These are phyloP conservation scores for Microbotryum violaceum DNA, from an alignment of 1,284 basidiomycete genomes.

Conservation along the genomic window DNA sequence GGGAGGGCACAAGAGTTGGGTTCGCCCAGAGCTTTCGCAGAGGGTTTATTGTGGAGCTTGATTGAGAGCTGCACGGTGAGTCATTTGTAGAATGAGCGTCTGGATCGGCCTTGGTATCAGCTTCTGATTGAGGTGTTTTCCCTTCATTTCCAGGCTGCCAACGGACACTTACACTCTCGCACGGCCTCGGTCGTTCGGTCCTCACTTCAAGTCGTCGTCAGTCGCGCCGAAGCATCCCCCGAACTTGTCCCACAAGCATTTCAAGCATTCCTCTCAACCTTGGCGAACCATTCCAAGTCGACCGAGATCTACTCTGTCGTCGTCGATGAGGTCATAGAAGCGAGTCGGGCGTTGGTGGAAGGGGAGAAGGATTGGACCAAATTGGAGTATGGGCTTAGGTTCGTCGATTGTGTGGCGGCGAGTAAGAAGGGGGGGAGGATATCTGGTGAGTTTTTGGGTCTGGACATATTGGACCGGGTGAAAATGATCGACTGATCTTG, in stretches of 20 bases:
- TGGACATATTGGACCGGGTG: too few relatives aligned
- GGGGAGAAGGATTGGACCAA: conserved; percentile 10
- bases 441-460: conserved; percentile 1
- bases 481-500: too few relatives aligned
- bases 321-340: conserved; percentile 16
- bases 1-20: conserved; percentile 30
- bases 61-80: conserved; percentile 30
- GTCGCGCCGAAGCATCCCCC: conserved; percentile 5
- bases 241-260: conserved; percentile 10
- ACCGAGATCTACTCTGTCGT: conserved; percentile 5
- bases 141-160: conserved; percentile 24
- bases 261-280: conserved; percentile 7
- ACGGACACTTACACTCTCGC: conserved; percentile 31
- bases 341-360: not conserved
- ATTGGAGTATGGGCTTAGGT: not conserved
- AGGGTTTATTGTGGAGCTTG: conserved; percentile 30
- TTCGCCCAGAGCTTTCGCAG: conserved; percentile 27
- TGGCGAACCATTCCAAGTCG: not conserved
- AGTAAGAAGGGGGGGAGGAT: conserved; percentile 12
- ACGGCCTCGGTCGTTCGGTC: conserved; percentile 26
- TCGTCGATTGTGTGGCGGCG: too few relatives aligned
- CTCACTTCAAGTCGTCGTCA: conserved; percentile 15
- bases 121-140: not conserved
- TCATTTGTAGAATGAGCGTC: not conserved
- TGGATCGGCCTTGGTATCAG: not conserved